Percentiles rank a stretch among this genome's conserved stretches.
These are phyloP conservation scores for Phaseolus lunatus DNA, from an alignment of 306 rosid genomes.

Conservation along the genomic window DNA sequence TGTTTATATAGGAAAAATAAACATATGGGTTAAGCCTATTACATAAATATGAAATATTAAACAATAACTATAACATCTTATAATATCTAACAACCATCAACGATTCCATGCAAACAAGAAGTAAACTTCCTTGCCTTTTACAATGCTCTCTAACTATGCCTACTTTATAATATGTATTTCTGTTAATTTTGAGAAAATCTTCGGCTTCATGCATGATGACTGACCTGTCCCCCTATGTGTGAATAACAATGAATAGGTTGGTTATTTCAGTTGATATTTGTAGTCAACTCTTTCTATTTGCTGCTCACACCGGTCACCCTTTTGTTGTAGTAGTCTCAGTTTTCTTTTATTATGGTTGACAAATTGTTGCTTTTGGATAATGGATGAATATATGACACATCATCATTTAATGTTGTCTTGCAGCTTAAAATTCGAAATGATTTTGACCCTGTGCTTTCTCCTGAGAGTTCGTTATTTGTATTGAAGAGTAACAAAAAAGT, in stretches of 20 bases:
- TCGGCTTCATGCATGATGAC: conserved; percentile 32
- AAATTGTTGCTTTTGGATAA: conserved; percentile 32
- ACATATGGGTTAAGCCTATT: no score
- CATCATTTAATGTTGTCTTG: conserved; percentile 43
- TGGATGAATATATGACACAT: conserved; percentile 22
- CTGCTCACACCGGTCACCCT: conserved; percentile 14
- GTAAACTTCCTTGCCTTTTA: conserved; percentile 17
- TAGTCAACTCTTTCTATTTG: conserved; percentile 10
- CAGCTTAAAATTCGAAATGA: conserved; percentile 99
- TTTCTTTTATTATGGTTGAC: conserved; percentile 29
- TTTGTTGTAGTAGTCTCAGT: conserved; percentile 34
- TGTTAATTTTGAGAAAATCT: conserved; percentile 35
- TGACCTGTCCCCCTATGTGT: background rate
- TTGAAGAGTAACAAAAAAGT: conserved; percentile 94
- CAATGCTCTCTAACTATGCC: conserved; percentile 23
- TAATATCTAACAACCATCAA: no score
- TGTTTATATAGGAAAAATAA: no score
- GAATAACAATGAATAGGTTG: conserved; percentile 30
- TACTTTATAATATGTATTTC: conserved; percentile 20
- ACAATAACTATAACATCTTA: no score
- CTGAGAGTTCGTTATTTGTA: conserved; percentile 97
- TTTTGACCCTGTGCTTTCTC: conserved; percentile 98
- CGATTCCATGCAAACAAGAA: conserved; percentile 12
- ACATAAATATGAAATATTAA: no score
- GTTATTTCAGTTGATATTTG: conserved; percentile 33